These are phyloP conservation scores for Austroboletus novae-zelandiae DNA, from an alignment of 1,284 basidiomycete genomes.

Conservation along the genomic window DNA sequence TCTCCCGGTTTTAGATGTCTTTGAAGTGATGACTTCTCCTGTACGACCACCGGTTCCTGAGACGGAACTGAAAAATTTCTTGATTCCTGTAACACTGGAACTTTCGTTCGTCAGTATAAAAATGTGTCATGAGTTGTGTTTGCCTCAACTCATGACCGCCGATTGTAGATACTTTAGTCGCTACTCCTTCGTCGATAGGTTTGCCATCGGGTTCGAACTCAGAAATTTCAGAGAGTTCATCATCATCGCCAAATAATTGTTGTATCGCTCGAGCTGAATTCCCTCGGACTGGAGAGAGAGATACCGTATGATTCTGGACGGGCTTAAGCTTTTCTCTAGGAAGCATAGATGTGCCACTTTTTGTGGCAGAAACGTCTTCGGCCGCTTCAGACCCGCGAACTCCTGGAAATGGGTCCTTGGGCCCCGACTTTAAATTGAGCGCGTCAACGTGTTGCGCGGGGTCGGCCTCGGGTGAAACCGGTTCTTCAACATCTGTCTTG, in stretches of 20 bases:
- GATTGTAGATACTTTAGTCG: background rate
- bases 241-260: background rate
- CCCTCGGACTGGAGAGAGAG: background rate
- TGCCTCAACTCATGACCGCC: background rate
- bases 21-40: background rate
- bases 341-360: background rate
- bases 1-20: background rate
- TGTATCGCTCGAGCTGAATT: conserved; percentile 1
- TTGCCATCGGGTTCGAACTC: conserved; percentile 18
- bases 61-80: background rate
- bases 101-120: background rate
- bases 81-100: background rate
- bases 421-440: background rate
- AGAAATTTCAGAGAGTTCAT: conserved; percentile 31
- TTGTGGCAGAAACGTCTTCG: background rate
- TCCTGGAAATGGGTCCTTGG: conserved; percentile 1
- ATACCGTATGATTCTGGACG: background rate
- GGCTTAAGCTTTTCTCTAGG: background rate
- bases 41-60: background rate
- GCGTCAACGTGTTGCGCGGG: background rate
- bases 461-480: background rate
- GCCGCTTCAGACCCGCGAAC: background rate
- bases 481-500: conserved; percentile 25
- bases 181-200: background rate
- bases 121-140: conserved; percentile 1